Conservation (phyloP, 2,329 filamentous ascomycete genomes). For the Microsporum ferrugineum region DNA sequence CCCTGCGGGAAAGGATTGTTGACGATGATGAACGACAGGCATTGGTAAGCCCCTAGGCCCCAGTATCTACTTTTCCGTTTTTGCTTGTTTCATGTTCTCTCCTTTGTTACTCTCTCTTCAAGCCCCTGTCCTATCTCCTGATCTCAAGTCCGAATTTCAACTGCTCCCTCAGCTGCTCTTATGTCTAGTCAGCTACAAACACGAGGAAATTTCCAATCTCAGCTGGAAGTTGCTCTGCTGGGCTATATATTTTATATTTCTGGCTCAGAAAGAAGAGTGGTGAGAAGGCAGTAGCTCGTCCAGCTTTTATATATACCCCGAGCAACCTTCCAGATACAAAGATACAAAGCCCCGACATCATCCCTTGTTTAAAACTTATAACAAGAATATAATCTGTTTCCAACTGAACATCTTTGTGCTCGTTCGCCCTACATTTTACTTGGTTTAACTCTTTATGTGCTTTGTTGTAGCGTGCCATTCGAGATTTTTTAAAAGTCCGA, state of each 20-base stretch:
- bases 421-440: slow-evolving; percentile 12
- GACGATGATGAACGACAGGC: slow-evolving; percentile 41
- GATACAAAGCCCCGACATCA: not conserved
- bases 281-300: slow-evolving; percentile 2
- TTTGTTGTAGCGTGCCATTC: slow-evolving; percentile 61
- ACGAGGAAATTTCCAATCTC: not conserved
- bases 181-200: not conserved
- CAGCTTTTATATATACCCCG: not conserved
- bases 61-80: slow-evolving; percentile 7
- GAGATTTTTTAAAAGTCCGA: slow-evolving; percentile 89
- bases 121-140: not conserved
- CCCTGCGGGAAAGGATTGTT: slow-evolving; percentile 34
- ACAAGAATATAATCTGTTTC: slow-evolving; percentile 5
- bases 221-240: not conserved
- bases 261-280: not conserved
- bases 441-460: slow-evolving; percentile 8
- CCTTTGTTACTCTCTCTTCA: not conserved
- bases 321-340: not conserved
- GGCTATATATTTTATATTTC: not conserved
- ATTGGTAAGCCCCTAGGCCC: slow-evolving; percentile 30
- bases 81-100: slow-evolving; percentile 5
- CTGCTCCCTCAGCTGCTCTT: not conserved
- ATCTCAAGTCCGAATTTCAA: not conserved
- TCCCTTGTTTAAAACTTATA: slow-evolving; percentile 4
- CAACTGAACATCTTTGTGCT: slow-evolving; percentile 9